A percentile compares a stretch with the other conserved stretches of the same genome.
These are phyloP conservation scores for Aspergillus niger DNA, from an alignment of 2,329 filamentous ascomycete species.

Conservation along the genomic window DNA sequence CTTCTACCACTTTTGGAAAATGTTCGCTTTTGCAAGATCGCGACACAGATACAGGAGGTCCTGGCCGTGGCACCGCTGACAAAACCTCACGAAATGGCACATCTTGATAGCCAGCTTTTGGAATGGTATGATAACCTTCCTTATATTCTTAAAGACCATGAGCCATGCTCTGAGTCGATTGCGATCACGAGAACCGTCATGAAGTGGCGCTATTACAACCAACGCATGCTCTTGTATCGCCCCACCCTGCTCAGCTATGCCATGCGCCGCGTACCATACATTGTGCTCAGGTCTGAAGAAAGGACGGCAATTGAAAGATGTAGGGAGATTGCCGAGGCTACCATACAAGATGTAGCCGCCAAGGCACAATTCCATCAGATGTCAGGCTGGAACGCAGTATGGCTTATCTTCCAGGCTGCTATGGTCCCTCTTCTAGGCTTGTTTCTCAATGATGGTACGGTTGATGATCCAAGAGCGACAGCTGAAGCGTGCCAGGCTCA, in stretches of 20 bases:
- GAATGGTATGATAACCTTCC: constrained; percentile 74
- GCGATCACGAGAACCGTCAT: constrained; percentile 72
- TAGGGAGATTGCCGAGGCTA: constrained; percentile 67
- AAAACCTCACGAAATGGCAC: constrained; percentile 65
- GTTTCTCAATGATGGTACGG: constrained; percentile 52
- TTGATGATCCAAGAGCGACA: constrained; percentile 63
- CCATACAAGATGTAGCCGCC: constrained; percentile 70
- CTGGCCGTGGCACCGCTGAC: constrained; percentile 70
- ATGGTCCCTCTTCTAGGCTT: constrained; percentile 77
- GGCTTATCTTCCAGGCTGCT: constrained; percentile 77
- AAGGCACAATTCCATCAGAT: constrained; percentile 75
- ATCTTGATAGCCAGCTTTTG: constrained; percentile 67
- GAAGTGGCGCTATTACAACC: constrained; percentile 80
- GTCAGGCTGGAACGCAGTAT: constrained; percentile 78
- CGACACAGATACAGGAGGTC: constrained; percentile 74
- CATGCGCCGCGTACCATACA: constrained; percentile 54
- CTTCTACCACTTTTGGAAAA: constrained; percentile 74
- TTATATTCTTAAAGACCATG: constrained; percentile 63
- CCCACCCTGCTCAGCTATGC: constrained; percentile 70
- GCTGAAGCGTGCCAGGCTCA: constrained; percentile 55
- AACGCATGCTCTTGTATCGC: constrained; percentile 74
- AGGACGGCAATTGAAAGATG: constrained; percentile 68
- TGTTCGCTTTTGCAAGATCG: constrained; percentile 77
- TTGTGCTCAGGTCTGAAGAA: constrained; percentile 61
- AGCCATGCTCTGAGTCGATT: constrained; percentile 70